Conservation (phyloP, 306 rosid genomes). For the Quercus mongolica region DNA sequence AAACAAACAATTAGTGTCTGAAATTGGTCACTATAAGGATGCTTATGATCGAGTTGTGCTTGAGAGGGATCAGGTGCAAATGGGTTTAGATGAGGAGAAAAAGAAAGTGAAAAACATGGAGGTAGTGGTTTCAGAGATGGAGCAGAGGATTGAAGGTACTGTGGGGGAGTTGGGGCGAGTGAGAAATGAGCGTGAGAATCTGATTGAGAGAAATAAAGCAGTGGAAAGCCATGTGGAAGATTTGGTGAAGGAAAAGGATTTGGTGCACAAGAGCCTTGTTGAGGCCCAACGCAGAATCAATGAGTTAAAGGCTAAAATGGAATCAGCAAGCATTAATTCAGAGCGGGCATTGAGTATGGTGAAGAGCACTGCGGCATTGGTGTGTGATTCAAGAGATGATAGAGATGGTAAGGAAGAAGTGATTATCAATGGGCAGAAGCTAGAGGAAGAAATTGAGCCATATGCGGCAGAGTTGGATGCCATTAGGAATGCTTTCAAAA, state of each 20-base stretch:
- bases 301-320: slow-evolving; percentile 44
- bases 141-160: slow-evolving; percentile 33
- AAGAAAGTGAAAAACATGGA: slow-evolving; percentile 36
- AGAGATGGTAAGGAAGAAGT: slow-evolving; percentile 30
- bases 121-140: slow-evolving; percentile 26
- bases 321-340: slow-evolving; percentile 29
- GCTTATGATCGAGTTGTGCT: slow-evolving; percentile 15
- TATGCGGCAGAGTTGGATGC: slow-evolving; percentile 53
- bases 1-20: slow-evolving; percentile 30
- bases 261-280: slow-evolving; percentile 25
- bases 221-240: slow-evolving; percentile 26
- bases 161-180: slow-evolving; percentile 22
- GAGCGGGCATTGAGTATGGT: slow-evolving; percentile 45
- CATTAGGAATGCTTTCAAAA: slow-evolving; percentile 57
- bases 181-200: slow-evolving; percentile 29
- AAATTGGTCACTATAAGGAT: slow-evolving; percentile 23
- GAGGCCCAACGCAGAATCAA: slow-evolving; percentile 23
- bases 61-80: slow-evolving; percentile 27
- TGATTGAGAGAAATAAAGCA: slow-evolving; percentile 27
- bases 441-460: slow-evolving; percentile 41
- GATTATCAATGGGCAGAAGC: slow-evolving; percentile 24
- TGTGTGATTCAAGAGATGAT: slow-evolving; percentile 21
- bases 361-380: slow-evolving; percentile 50
- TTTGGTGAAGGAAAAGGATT: slow-evolving; percentile 46
- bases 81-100: slow-evolving; percentile 43